Percentiles rank a stretch among this genome's conserved stretches.
phyloP scores from a whole-genome alignment of 2,329 filamentous ascomycete species.

The Venturia oleaginea region DNA sequence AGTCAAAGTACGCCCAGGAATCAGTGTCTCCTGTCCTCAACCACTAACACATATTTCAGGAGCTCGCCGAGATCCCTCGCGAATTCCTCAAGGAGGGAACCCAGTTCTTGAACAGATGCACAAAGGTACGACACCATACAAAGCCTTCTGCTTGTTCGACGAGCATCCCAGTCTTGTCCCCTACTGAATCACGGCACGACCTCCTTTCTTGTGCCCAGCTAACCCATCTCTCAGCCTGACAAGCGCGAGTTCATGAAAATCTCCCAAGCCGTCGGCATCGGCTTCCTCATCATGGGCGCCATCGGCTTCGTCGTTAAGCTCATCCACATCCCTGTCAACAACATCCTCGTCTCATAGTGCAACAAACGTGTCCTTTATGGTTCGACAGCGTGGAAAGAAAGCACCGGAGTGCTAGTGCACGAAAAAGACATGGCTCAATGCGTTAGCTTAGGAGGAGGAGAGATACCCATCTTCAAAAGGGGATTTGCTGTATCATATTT shows the following conservation, averaged over 20 bases:
- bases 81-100: constrained; percentile 42
- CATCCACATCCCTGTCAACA: constrained; percentile 63
- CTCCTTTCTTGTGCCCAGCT: background rate
- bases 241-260: constrained; percentile 40
- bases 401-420: background rate
- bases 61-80: constrained; percentile 14
- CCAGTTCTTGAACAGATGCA: constrained; percentile 54
- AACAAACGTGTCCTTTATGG: background rate
- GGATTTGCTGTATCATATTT: background rate
- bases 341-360: constrained; percentile 47
- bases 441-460: background rate
- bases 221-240: constrained; percentile 3
- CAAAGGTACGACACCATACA: constrained; percentile 32
- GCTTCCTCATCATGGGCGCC: constrained; percentile 62
- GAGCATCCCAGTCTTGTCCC: background rate
- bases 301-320: constrained; percentile 64
- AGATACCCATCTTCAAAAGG: background rate
- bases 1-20: constrained; percentile 7
- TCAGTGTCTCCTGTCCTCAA: background rate
- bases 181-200: background rate
- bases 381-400: background rate
- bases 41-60: constrained; percentile 9
- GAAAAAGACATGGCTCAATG: background rate
- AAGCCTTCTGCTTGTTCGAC: background rate
- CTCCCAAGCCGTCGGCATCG: constrained; percentile 57